Evolutionary conservation across 805 yeast genomes (phyloP).

Genomic region (Teunomyces aglyptinius): DNA sequence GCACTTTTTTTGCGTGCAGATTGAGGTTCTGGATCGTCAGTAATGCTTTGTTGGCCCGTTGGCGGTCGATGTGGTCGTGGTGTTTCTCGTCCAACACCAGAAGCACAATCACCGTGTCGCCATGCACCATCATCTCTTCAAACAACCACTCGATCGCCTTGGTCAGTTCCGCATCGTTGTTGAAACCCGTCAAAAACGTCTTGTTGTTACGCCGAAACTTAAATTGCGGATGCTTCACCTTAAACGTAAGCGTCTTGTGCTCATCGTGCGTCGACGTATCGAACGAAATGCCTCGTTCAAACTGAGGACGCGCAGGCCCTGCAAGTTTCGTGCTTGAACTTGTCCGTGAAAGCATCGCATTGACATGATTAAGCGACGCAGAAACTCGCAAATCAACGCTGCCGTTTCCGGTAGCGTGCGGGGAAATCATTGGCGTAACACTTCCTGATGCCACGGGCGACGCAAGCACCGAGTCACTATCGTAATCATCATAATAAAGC

Average conservation of each 20-base stretch:
- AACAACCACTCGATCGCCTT: constrained; percentile 45
- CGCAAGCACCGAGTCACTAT: constrained; percentile 23
- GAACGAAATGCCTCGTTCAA: constrained; percentile 41
- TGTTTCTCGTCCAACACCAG: constrained; percentile 41
- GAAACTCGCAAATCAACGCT: constrained; percentile 6
- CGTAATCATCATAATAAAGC: constrained; percentile 43
- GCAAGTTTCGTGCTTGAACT: constrained; percentile 5
- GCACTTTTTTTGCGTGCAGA: constrained; percentile 32
- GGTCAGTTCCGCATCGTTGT: constrained; percentile 35
- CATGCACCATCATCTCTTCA: constrained; percentile 42
- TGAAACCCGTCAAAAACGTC: constrained; percentile 40
- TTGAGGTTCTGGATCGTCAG: constrained; percentile 34
- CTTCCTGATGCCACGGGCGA: constrained; percentile 18
- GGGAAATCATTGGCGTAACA: constrained; percentile 17
- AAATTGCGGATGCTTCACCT: constrained; percentile 42
- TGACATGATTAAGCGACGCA: constrained; percentile 7
- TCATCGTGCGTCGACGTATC: constrained; percentile 35
- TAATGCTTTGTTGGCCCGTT: constrained; percentile 26
- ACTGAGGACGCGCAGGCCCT: constrained; percentile 15
- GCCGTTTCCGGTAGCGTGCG: constrained; percentile 9
- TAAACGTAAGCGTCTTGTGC: constrained; percentile 36
- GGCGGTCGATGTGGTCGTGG: constrained; percentile 26
- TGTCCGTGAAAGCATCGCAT: constrained; percentile 8
- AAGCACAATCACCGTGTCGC: constrained; percentile 41
- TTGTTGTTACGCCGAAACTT: constrained; percentile 45